Percentiles rank a stretch among this genome's conserved stretches.
Evolutionary conservation across 805 yeast species (phyloP).

Genomic region (Scheffersomyces spartinae): DNA sequence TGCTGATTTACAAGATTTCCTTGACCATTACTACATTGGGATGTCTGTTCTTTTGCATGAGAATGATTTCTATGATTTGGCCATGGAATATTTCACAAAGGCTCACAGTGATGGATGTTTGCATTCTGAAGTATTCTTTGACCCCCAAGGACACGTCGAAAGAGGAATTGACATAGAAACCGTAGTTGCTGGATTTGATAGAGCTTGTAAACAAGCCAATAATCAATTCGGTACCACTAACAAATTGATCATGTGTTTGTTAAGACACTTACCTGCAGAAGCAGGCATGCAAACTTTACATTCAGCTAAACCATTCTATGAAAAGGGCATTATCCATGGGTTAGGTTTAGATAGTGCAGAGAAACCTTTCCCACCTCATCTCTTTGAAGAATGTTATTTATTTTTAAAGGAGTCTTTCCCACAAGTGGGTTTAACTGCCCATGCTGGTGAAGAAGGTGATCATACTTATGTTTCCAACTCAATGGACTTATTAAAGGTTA

Average conservation of each 20-base stretch:
- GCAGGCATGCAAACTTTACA: conserved; percentile 49
- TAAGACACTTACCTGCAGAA: conserved; percentile 60
- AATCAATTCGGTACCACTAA: conserved; percentile 50
- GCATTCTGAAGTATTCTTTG: conserved; percentile 73
- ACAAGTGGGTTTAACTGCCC: conserved; percentile 60
- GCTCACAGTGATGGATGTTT: conserved; percentile 47
- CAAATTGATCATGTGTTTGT: conserved; percentile 69
- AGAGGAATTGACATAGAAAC: conserved; percentile 49
- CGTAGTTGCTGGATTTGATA: conserved; percentile 54
- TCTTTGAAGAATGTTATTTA: conserved; percentile 54
- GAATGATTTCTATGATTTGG: conserved; percentile 65
- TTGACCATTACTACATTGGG: conserved; percentile 71
- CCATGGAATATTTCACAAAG: conserved; percentile 58
- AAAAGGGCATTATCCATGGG: conserved; percentile 55
- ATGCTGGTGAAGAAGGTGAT: conserved; percentile 86
- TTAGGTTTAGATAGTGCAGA: conserved; percentile 79
- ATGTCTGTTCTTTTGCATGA: conserved; percentile 62
- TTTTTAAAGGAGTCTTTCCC: conserved; percentile 37
- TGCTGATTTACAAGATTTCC: conserved; percentile 63
- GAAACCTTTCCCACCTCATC: conserved; percentile 62
- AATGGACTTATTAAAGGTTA: conserved; percentile 45
- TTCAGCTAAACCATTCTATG: conserved; percentile 38
- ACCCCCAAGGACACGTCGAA: conserved; percentile 75
- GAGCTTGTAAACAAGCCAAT: conserved; percentile 56
- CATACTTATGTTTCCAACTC: conserved; percentile 53